Evolutionary conservation across 2,329 filamentous ascomycete species (phyloP).

Genomic region (Tolypocladium ovalisporum): DNA sequence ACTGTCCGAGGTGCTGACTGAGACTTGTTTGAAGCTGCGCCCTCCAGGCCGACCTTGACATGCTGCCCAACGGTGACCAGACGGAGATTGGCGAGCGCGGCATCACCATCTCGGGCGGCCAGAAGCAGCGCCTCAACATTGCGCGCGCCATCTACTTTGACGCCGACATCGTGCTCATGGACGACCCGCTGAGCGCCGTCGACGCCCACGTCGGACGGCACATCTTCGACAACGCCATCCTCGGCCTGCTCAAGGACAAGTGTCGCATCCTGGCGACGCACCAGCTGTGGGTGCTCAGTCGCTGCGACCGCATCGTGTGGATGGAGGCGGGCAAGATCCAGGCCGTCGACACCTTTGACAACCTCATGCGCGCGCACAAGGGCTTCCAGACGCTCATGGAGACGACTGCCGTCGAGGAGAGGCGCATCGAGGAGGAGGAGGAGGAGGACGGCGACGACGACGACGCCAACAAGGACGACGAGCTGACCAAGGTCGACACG

Average conservation of each 20-base stretch:
- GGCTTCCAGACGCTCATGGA: constrained; percentile 79
- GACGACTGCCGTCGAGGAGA: constrained; percentile 62
- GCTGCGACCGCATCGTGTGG: constrained; percentile 87
- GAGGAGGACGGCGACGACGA: constrained; percentile 17
- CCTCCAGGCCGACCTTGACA: constrained; percentile 74
- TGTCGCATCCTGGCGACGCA: constrained; percentile 89
- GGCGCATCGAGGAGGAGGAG: constrained; percentile 37
- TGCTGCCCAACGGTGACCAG: constrained; percentile 78
- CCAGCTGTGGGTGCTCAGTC: constrained; percentile 82
- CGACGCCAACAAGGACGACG: constrained; percentile 21
- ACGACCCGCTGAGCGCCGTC: constrained; percentile 58
- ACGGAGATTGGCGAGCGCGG: constrained; percentile 94
- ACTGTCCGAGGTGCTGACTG: too few relatives aligned
- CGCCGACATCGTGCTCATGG: constrained; percentile 57
- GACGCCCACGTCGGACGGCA: constrained; percentile 61
- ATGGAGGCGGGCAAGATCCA: constrained; percentile 80
- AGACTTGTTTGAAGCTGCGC: constrained; percentile 49
- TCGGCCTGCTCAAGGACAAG: constrained; percentile 79
- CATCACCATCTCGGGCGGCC: constrained; percentile 89
- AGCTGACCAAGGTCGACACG: constrained; percentile 19
- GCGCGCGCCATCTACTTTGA: constrained; percentile 68
- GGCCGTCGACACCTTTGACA: constrained; percentile 80
- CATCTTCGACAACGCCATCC: constrained; percentile 90
- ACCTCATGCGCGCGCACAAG: constrained; percentile 69
- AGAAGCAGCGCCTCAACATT: constrained; percentile 92